phyloP scores from a whole-genome alignment of 768 basidiomycete genomes.

The Kwoniella dejecticola region DNA sequence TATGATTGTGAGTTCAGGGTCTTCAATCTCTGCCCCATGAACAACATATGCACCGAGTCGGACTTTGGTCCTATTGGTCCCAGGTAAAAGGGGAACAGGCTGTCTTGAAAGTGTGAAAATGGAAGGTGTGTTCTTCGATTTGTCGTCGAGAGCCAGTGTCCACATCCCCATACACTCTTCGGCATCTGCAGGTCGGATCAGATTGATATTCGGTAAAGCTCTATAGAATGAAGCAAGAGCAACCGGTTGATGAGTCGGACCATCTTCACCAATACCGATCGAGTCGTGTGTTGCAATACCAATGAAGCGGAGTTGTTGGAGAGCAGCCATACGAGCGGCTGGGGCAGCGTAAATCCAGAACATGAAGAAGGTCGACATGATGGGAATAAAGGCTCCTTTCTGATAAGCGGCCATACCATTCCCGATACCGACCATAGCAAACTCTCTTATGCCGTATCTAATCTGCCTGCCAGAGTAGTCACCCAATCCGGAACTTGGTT shows the following conservation, averaged over 20 bases:
- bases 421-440: conserved; percentile 49
- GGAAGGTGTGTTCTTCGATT: conserved; percentile 33
- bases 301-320: conserved; percentile 51
- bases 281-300: conserved; percentile 55
- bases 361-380: conserved; percentile 55
- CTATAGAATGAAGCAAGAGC: conserved; percentile 47
- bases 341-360: conserved; percentile 55
- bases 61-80: conserved; percentile 42
- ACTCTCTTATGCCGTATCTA: conserved; percentile 53
- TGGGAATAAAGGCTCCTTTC: conserved; percentile 54
- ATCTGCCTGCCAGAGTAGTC: conserved; percentile 52
- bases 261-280: conserved; percentile 54
- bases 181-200: conserved; percentile 52
- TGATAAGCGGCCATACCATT: conserved; percentile 54
- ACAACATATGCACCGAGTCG: conserved; percentile 47
- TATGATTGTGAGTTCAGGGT: conserved; percentile 44
- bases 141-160: conserved; percentile 37
- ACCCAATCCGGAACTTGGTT: conserved; percentile 46
- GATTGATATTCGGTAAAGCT: conserved; percentile 48
- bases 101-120: conserved; percentile 48
- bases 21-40: conserved; percentile 23
- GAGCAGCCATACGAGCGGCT: conserved; percentile 50
- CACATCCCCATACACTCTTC: conserved; percentile 52
- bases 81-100: conserved; percentile 45
- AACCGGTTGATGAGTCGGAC: conserved; percentile 53